phyloP scores from a whole-genome alignment of 2,329 filamentous ascomycete genomes.

The Penicillium sp. region DNA sequence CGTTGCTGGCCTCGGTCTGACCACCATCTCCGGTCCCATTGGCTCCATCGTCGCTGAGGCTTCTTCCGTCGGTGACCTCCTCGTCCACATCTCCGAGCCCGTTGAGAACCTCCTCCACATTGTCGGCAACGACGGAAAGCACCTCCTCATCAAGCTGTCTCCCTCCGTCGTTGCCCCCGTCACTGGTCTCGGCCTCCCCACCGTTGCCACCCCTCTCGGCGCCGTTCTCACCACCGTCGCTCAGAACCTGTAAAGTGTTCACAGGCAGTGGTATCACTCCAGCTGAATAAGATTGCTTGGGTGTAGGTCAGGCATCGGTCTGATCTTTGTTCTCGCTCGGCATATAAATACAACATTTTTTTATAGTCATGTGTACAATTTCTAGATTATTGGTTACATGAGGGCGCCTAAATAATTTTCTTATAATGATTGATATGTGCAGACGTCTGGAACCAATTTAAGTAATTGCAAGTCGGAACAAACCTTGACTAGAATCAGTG shows the following conservation, averaged over 20 bases:
- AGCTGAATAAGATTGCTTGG: neutral
- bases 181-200: slow-evolving; percentile 27
- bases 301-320: neutral
- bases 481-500: too few species aligned
- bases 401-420: neutral
- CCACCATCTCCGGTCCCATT: slow-evolving; percentile 25
- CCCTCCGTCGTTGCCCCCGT: slow-evolving; percentile 27
- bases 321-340: neutral
- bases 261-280: neutral
- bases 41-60: slow-evolving; percentile 29
- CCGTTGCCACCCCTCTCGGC: slow-evolving; percentile 30
- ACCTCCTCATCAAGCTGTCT: slow-evolving; percentile 29
- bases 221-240: slow-evolving; percentile 27
- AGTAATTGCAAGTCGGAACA: neutral
- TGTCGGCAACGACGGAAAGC: slow-evolving; percentile 23
- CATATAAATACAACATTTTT: neutral
- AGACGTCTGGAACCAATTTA: neutral
- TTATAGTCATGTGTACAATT: neutral
- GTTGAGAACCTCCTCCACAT: slow-evolving; percentile 28
- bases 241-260: slow-evolving; percentile 25
- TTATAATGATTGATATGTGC: neutral
- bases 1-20: slow-evolving; percentile 30
- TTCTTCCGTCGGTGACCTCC: slow-evolving; percentile 26
- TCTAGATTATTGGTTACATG: neutral
- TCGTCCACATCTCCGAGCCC: slow-evolving; percentile 27